Evolutionary conservation across 768 basidiomycete genomes (phyloP), one percentile per base, ranked within the genome.

Genomic region (Boletus tomentosulus): DNA sequence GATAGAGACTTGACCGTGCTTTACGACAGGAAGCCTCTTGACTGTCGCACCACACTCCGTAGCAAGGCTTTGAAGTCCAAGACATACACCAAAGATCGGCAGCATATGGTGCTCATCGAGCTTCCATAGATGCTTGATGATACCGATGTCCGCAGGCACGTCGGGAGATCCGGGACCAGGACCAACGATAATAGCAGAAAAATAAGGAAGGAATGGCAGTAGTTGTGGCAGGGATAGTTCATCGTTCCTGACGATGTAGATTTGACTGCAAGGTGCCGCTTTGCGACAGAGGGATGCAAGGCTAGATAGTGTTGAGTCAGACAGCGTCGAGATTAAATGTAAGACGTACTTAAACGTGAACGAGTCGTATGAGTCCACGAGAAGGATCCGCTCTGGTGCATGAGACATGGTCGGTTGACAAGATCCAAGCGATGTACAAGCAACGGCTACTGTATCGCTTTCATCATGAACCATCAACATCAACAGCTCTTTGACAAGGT

Each of bases 321-420:
- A 51, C 46, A 27, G 33, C 43, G 30, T 46, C 11, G 28, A 38
- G 55, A 19, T 5, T 24, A 12, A 33, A 25, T 42, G 7, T 30
- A 39, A 2, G n/a, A 76, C 86, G 54, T 51, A 90, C 89, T 92
- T 92, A 80, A 81, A 80, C n/a, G 90, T 88, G 69, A 92, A 92
- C 2, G 89, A 91, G 68, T 92, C 90, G 59, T 92, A 90, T 0
- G 89, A 92, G 66, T 91, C 90, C 30, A 92, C 76, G 44, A 92
- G 74, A 30, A 92, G 75, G 45, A 92, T 73, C 49, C 80, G 76
- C 43, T 82, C 82, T 16, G 59, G 52, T 16, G 48, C 62, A 37
- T 55, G 41, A 38, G 62, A 55, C 70, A 74, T 71, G 50, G 56
- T 46, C 28, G 55, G 45, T 55, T 52, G 54, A 25, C 51, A 47